A percentile compares a stretch with the other conserved stretches of the same genome.
Conservation (phyloP, 192 early-diverging fungal species). For the Backusella tuberculispora region DNA sequence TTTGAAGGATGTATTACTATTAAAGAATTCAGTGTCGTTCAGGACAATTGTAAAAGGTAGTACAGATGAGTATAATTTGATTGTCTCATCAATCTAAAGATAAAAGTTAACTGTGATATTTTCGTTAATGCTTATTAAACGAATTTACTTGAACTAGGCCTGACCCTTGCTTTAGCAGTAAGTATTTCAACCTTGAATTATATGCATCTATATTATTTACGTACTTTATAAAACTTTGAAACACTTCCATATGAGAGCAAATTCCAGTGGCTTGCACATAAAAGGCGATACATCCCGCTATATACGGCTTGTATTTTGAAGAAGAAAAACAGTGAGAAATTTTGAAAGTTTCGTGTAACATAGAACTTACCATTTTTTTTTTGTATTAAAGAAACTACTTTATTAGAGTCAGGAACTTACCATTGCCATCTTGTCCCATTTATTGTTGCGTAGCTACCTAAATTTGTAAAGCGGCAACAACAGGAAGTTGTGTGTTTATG, state of each 20-base stretch:
- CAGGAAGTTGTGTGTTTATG: conserved; percentile 18
- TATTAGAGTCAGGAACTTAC: too few relatives aligned
- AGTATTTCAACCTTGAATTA: background rate
- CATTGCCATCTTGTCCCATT: conserved; percentile 65
- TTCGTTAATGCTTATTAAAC: background rate
- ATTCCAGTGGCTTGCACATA: conserved; percentile 41
- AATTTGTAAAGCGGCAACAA: conserved; percentile 20
- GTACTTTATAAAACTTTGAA: conserved; percentile 31
- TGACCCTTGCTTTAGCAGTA: conserved; percentile 47
- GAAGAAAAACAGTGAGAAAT: background rate
- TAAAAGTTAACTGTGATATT: conserved; percentile 26
- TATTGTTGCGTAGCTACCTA: conserved; percentile 43
- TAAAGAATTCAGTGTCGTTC: conserved; percentile 48
- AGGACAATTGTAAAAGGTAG: conserved; percentile 46
- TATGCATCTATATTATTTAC: conserved; percentile 16
- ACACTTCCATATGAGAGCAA: conserved; percentile 24
- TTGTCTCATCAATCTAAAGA: conserved; percentile 49
- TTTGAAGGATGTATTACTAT: conserved; percentile 31
- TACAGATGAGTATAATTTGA: conserved; percentile 36
- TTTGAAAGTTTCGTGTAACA: background rate
- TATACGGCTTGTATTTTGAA: conserved; percentile 43
- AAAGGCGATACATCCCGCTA: conserved; percentile 50
- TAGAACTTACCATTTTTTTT: too few relatives aligned
- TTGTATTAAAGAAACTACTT: too few relatives aligned
- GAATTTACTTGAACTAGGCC: conserved; percentile 48